Base-by-base conservation (phyloP, 2,329 filamentous ascomycete genomes). In the Aspergillus clavatus region DNA sequence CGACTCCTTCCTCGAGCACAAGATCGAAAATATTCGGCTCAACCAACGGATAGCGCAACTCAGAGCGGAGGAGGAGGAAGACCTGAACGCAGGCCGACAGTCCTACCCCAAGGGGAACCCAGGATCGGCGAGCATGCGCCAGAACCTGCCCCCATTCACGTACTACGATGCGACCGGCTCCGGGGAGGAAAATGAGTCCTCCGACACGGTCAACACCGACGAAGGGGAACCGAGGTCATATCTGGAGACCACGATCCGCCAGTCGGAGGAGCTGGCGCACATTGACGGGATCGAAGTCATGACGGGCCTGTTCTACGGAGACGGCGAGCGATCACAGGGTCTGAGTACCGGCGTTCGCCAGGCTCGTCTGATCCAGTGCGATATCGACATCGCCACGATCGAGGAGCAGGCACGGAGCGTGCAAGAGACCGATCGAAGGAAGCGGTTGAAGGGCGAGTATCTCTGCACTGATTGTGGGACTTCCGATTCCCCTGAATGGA, bases 391-490 rank as follows among this genome's bases (percentile, higher is more conserved):
- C 49, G 85, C 86, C 6, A 93, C 88, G 0, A 71, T 86, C 26
- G 89, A 95, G 53, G 82, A 89, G 51, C 60, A 69, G 41, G 58
- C 79, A 11, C 75, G 84, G 39, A 69, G 65, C 16, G 77, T 77
- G 10, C 83, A 61, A 22, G 61, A 62, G 38, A 57, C 80, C 0
- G 85, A 89, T 50, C 90, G 95, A 68, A 94, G 84, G 65, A 83
- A 94, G 74, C 95, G 95, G 66, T 73, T 88, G 38, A 95, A 95
- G 65, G 79, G 95, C 61, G 90, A 96, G 73, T 96, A 96, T 63
- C 88, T 95, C 28, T 97, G 91, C 68, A 91, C 88, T 1, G 91
- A 96, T 66, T 97, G 91, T 69, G 90, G 91, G 74, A 96, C 89
- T 0, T 77, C 94, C 31, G 90, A 96, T 62, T 95, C 88, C 12